These are phyloP conservation scores for Cordyceps militaris DNA, from an alignment of 2,329 filamentous ascomycete species.

Conservation along the genomic window DNA sequence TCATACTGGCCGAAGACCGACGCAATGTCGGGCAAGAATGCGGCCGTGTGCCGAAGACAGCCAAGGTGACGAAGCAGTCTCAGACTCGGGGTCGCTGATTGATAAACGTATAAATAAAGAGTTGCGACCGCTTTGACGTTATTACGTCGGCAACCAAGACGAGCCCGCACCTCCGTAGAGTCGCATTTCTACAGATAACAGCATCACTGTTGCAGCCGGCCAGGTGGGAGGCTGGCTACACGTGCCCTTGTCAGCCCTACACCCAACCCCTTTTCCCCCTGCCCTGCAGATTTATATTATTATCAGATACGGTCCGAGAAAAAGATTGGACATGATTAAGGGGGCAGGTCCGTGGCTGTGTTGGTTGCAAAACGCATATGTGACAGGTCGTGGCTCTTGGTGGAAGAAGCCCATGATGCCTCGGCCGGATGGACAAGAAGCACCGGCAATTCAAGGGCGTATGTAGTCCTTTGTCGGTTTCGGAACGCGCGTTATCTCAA, in stretches of 20 bases:
- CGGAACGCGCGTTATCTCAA: neutral
- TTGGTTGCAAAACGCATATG: neutral
- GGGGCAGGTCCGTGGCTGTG: too few relatives aligned
- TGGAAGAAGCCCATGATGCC: neutral
- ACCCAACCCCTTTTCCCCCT: too few relatives aligned
- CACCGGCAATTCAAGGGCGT: neutral
- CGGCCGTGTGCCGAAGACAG: neutral
- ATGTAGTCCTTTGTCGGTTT: neutral
- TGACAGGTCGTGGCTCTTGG: neutral
- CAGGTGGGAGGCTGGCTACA: too few relatives aligned
- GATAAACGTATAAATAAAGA: neutral
- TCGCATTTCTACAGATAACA: too few relatives aligned
- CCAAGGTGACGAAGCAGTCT: neutral
- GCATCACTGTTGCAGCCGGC: too few relatives aligned
- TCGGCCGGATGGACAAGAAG: neutral
- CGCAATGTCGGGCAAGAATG: neutral
- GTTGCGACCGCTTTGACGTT: too few relatives aligned
- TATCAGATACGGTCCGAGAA: too few relatives aligned
- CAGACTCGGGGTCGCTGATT: neutral
- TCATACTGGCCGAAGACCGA: slow-evolving; percentile 6
- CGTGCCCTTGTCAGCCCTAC: too few relatives aligned
- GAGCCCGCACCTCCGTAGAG: too few relatives aligned
- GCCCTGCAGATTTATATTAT: too few relatives aligned
- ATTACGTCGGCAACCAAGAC: too few relatives aligned
- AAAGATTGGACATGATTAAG: too few relatives aligned